Conservation (phyloP, 768 basidiomycete genomes). For the Podaxis pistillaris region DNA sequence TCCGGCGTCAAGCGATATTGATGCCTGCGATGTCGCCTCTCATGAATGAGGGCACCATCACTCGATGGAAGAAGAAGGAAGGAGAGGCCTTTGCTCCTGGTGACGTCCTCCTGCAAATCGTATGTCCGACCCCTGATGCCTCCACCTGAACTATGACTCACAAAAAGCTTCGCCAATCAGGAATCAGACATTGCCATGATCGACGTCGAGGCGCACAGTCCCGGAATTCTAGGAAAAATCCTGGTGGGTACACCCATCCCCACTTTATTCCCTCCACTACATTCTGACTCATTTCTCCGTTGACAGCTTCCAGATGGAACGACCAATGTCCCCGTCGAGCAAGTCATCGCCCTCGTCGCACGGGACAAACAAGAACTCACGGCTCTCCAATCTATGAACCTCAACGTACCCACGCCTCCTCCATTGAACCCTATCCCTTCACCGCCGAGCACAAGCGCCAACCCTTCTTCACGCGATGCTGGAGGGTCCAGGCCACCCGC, state of each 20-base stretch:
- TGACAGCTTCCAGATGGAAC: conserved; percentile 59
- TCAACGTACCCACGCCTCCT: conserved; percentile 22
- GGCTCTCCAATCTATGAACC: conserved; percentile 21
- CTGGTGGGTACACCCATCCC: conserved; percentile 50
- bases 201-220: conserved; percentile 98
- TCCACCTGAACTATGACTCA: neutral
- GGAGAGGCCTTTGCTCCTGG: conserved; percentile 80
- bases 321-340: conserved; percentile 84
- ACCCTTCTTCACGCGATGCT: conserved; percentile 18
- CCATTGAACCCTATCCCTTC: conserved; percentile 26
- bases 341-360: conserved; percentile 84
- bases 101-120: conserved; percentile 89
- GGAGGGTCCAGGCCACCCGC: conserved; percentile 24
- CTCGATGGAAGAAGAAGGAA: conserved; percentile 86
- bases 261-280: conserved; percentile 48
- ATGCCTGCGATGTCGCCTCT: conserved; percentile 99
- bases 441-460: conserved; percentile 20
- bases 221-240: conserved; percentile 93
- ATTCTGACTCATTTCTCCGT: neutral
- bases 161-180: conserved; percentile 36
- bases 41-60: conserved; percentile 93
- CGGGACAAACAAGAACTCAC: conserved; percentile 47
- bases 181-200: conserved; percentile 96
- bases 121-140: conserved; percentile 34
- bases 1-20: conserved; percentile 19